Conservation (phyloP, 805 yeast species). For the Kregervanrija pseudodelftensis region DNA sequence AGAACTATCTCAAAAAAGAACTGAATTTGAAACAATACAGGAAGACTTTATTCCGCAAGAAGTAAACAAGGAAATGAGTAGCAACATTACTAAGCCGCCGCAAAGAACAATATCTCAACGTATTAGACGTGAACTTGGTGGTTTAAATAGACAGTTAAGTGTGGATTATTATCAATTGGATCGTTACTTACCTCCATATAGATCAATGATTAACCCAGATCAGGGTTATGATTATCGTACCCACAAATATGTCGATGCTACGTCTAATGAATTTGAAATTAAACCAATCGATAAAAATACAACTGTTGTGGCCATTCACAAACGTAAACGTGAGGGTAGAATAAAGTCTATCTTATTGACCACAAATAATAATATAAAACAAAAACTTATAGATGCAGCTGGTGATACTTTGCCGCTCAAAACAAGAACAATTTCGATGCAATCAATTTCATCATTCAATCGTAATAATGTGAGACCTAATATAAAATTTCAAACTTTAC, state of each 20-base stretch:
- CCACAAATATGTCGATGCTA: constrained; percentile 30
- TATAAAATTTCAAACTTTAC: constrained; percentile 24
- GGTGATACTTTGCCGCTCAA: constrained; percentile 35
- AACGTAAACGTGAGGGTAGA: constrained; percentile 3
- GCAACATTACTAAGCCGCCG: not conserved
- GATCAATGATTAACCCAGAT: constrained; percentile 43
- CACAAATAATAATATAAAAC: constrained; percentile 22
- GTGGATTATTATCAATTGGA: constrained; percentile 16
- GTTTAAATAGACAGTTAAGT: constrained; percentile 4
- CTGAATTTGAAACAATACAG: not conserved
- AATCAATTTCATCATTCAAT: constrained; percentile 3
- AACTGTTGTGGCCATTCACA: constrained; percentile 5
- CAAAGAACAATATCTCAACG: too few species aligned
- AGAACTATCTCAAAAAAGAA: not conserved
- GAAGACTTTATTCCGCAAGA: not conserved
- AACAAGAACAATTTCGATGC: constrained; percentile 16
- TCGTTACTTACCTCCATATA: constrained; percentile 41
- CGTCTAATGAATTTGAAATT: constrained; percentile 10
- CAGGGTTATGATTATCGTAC: constrained; percentile 44
- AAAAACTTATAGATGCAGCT: constrained; percentile 33
- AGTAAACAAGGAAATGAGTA: not conserved
- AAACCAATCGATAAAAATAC: constrained; percentile 2
- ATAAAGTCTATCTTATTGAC: constrained; percentile 34
- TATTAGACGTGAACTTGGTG: constrained; percentile 1
- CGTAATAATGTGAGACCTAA: too few species aligned